Base-by-base conservation (phyloP, 352 stramenopile species). In the Phytopythium litorale region DNA sequence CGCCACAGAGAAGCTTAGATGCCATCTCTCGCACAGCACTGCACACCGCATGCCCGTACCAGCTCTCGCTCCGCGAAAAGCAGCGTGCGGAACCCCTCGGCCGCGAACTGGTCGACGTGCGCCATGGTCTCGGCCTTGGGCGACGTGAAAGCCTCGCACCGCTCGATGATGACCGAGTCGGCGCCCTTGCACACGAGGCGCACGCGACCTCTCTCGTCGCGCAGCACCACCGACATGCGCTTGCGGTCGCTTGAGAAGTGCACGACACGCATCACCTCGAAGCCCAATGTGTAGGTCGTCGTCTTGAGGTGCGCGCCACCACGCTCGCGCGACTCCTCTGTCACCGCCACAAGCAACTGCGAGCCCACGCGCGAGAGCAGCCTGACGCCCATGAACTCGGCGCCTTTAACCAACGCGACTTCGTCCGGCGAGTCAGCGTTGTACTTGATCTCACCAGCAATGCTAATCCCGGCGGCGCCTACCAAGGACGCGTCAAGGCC, bases 351-450 rank as follows among this genome's bases (percentile, higher is more conserved):
- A 56, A 81, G 80, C 45, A 92, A 55, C 32, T 79, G 72, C 19
- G 79, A 64, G 0, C 71, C 78, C 37, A 74, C 85, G 35, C 79
- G 71, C 12, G 73, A 79, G 7, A 95, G 68, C 19, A 98, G 80
- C 21, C 85, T 79, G 3, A 97, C 69, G 0, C 94, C 94, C 68
- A 97, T 89, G 2, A 65, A 52, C 32, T 78, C 72, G 0, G 87
- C 91, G 3, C 86, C 91, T 19, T 84, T 68, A 0, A 98, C 94
- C 0, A 98, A 75, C 8, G 94, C 94, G 38, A 88, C 88, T 64
- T 98, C 94, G 62, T 98, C 94, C 0, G 94, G 94, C 8, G 89
- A 98, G 58, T 97, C 89, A 4, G 94, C 94, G 60, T 96, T 96
- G 68, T 97, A 97, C 16, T 66, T 65, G 16, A 94, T 9, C 35